Evolutionary conservation across 495 filamentous ascomycete species (phyloP).

Genomic region (Penicillium atrosanguineum): DNA sequence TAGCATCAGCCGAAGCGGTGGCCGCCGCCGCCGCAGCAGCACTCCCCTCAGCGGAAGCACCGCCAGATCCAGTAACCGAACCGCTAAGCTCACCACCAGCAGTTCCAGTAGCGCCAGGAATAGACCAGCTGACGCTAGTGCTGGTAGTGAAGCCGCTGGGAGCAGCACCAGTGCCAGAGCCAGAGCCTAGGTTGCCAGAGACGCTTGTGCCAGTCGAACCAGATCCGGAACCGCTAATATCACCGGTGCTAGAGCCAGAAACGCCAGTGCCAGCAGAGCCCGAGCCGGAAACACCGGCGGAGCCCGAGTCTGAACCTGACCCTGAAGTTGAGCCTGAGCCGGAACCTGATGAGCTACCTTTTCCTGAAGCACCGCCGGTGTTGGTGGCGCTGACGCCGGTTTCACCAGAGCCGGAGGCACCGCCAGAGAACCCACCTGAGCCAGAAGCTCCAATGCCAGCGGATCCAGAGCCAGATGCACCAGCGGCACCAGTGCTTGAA

Average conservation of each 20-base stretch:
- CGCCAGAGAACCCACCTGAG: not conserved
- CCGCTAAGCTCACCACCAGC: not conserved
- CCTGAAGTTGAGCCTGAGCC: constrained; percentile 4
- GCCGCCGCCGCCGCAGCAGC: no score
- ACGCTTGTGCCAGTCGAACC: constrained; percentile 7
- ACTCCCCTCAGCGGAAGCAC: no score
- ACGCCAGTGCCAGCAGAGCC: constrained; percentile 15
- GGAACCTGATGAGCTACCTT: not conserved
- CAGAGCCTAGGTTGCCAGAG: constrained; percentile 6
- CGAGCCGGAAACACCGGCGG: constrained; percentile 9
- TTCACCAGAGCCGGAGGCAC: constrained; percentile 1
- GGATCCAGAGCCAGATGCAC: not conserved
- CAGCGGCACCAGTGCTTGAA: not conserved
- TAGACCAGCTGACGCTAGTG: not conserved
- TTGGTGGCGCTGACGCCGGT: not conserved
- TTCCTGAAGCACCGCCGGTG: constrained; percentile 5
- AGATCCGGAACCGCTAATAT: constrained; percentile 15
- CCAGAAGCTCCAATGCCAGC: no score
- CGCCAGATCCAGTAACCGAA: not conserved
- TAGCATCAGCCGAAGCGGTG: not conserved
- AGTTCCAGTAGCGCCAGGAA: not conserved
- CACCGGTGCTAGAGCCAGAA: constrained; percentile 11
- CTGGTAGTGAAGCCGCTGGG: not conserved
- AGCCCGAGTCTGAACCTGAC: constrained; percentile 5
- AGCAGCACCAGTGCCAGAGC: not conserved